Evolutionary conservation across 305 asterid genomes (phyloP).

Genomic region (Striga hermonthica): DNA sequence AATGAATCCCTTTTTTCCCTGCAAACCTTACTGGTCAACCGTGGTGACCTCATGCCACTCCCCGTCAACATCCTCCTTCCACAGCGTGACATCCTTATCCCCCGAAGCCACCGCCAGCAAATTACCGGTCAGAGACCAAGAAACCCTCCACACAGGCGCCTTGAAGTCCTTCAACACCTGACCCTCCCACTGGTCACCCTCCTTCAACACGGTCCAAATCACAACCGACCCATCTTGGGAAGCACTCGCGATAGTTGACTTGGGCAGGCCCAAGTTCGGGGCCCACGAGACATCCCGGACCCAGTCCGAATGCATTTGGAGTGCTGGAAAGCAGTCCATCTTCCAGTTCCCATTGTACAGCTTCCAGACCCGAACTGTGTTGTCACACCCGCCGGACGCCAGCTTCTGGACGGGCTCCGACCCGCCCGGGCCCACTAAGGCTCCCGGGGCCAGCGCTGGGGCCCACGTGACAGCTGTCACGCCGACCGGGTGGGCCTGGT

Average conservation of each 20-base stretch:
- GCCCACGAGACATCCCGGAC: conserved; percentile 98
- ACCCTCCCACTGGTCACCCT: conserved; percentile 90
- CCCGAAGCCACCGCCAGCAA: conserved; percentile 89
- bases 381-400: conserved; percentile 94
- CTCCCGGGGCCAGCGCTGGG: conserved; percentile 79
- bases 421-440: conserved; percentile 63
- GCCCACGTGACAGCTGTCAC: conserved; percentile 93
- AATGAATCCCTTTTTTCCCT: conserved; percentile 26
- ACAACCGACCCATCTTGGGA: conserved; percentile 93
- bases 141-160: conserved; percentile 89
- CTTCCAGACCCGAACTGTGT: conserved; percentile 87
- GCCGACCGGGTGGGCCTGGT: conserved; percentile 94
- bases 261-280: conserved; percentile 90
- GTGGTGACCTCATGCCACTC: conserved; percentile 79
- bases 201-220: conserved; percentile 77
- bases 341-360: conserved; percentile 70
- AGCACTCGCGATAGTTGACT: conserved; percentile 86
- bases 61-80: conserved; percentile 94
- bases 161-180: conserved; percentile 75
- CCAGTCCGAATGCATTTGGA: conserved; percentile 77
- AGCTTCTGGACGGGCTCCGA: conserved; percentile 75
- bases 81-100: conserved; percentile 62
- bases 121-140: conserved; percentile 90
- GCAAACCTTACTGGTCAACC: conserved; percentile 34
- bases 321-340: conserved; percentile 88